These are phyloP conservation scores for Diaporthe nobilis DNA, from an alignment of 2,329 filamentous ascomycete species.

Conservation along the genomic window DNA sequence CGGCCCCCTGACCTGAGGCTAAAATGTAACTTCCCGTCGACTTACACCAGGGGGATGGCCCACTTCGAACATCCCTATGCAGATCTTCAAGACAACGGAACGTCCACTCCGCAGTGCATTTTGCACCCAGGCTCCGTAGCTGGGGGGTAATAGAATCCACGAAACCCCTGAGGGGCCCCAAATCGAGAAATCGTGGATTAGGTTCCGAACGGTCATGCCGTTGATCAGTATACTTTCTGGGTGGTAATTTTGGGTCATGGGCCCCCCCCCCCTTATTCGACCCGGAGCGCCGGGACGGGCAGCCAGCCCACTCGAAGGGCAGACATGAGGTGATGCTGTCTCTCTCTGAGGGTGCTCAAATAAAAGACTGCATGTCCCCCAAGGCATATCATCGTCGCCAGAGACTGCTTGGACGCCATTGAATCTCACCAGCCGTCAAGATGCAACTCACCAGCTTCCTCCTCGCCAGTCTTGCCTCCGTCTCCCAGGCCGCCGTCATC, in stretches of 20 bases:
- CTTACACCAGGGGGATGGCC: conserved; percentile 8
- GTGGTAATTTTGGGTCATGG: conserved; percentile 20
- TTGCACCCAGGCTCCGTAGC: neutral
- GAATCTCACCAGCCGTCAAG: neutral
- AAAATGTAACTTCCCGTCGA: conserved; percentile 51
- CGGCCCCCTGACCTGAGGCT: conserved; percentile 27
- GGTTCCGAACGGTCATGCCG: neutral
- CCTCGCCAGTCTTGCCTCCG: conserved; percentile 32
- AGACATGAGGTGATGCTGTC: neutral
- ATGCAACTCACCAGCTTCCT: conserved; percentile 34
- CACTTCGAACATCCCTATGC: conserved; percentile 28
- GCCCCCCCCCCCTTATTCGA: neutral
- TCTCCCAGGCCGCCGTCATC: conserved; percentile 39
- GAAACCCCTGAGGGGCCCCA: neutral
- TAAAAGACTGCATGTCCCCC: neutral
- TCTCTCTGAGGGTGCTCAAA: neutral
- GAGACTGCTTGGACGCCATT: neutral
- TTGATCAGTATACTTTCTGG: conserved; percentile 10
- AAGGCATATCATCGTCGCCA: neutral
- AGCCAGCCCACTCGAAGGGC: neutral
- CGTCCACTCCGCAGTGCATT: conserved; percentile 12
- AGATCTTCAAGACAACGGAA: conserved; percentile 29
- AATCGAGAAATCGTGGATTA: neutral
- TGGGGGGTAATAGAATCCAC: neutral
- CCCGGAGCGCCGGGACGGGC: conserved; percentile 12